Base-by-base conservation (phyloP, 495 filamentous ascomycete species). In the Podospora australis region DNA sequence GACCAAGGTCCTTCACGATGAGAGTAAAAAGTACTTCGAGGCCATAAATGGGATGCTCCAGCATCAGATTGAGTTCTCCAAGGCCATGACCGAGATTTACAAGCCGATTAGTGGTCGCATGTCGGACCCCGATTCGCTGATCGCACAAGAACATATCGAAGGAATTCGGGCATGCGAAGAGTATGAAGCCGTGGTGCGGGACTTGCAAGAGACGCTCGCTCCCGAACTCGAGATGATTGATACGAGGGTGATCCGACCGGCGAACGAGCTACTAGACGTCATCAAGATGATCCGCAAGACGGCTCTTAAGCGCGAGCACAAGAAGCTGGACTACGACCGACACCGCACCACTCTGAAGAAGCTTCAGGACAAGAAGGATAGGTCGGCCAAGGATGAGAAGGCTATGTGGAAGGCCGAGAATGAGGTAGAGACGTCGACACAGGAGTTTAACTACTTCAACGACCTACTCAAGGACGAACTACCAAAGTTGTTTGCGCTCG, bases 151-250 rank as follows among this genome's bases (percentile, higher is more conserved):
- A 35, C 96, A 96, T 58, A 78, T 83, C n/a, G 92, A 94, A 62
- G 92, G 92, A 20, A 97, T 99, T 57, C 72, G 79, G 50, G 92
- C 92, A 20, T 99, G 94, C 66, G 90, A 96, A 65, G 89, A 99
- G 68, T 99, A 97, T 67, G 88, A 97, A 71, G 74, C 71, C 11
- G 88, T 97, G 49, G 91, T 97, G 43, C 79, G 81, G 47, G 94
- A 97, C 48, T 73, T 99, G 35, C 88, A 95, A 63, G 86, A 86
- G 35, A 89, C 87, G 0, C 73, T 99, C 25, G 75, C 81, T 22
- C 92, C 92, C 2, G 92, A 99, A 68, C 75, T 97, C 45, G 92
- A 99, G 66, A 94, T 97, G 90, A 97, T 99, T 56, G 88, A 97
- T 57, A 84, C 77, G 45, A 78, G 92, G 54, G 80, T 99, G 16